phyloP scores from a whole-genome alignment of 2,329 filamentous ascomycete species.

The Aurifilum marmelostoma region DNA sequence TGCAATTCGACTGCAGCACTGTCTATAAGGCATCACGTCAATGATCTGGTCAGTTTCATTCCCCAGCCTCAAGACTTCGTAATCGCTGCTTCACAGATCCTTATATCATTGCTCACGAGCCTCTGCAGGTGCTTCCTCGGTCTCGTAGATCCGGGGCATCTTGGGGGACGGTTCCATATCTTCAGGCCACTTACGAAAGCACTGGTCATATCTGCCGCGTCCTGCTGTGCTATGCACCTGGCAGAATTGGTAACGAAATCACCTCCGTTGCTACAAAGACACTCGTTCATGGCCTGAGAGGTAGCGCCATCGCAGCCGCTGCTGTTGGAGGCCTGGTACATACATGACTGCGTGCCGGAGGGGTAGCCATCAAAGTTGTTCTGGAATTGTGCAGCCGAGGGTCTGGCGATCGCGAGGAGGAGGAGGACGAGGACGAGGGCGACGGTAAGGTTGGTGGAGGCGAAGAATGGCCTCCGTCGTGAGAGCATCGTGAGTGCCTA shows the following conservation, averaged over 20 bases:
- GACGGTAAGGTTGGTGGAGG: constrained; percentile 26
- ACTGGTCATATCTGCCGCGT: constrained; percentile 41
- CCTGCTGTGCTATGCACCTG: constrained; percentile 46
- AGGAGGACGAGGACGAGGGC: constrained; percentile 37
- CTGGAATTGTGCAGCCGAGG: constrained; percentile 34
- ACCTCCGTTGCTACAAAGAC: constrained; percentile 53
- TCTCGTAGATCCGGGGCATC: not conserved
- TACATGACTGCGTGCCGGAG: constrained; percentile 45
- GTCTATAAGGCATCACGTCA: constrained; percentile 32
- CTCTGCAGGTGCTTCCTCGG: not conserved
- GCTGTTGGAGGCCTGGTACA: constrained; percentile 44
- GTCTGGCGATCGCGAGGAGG: constrained; percentile 32
- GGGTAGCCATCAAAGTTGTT: constrained; percentile 52
- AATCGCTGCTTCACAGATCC: not conserved
- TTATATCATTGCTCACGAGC: not conserved
- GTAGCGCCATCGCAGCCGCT: constrained; percentile 47
- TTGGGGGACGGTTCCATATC: not conserved
- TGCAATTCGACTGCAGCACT: constrained; percentile 49
- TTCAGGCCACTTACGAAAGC: constrained; percentile 39
- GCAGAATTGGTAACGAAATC: constrained; percentile 54
- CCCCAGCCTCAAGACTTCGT: not conserved
- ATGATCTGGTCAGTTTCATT: not conserved
- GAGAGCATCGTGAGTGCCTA: not conserved
- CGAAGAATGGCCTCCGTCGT: constrained; percentile 1
- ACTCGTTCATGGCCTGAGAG: constrained; percentile 48